These are phyloP conservation scores for Arctium lappa DNA, from an alignment of 129 eudicot species.

Conservation along the genomic window DNA sequence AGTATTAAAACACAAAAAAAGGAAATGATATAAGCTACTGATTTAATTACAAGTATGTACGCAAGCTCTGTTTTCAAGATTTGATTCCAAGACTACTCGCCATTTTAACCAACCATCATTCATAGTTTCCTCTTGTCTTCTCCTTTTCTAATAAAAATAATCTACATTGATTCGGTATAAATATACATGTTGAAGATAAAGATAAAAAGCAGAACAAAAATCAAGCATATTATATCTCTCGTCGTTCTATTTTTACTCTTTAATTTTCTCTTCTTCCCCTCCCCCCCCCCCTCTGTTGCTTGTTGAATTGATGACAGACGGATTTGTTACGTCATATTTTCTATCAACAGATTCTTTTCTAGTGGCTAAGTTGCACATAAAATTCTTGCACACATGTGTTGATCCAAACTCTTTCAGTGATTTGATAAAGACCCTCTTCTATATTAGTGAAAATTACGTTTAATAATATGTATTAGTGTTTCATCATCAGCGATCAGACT, in stretches of 20 bases:
- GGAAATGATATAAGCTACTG: neutral
- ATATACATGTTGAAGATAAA: neutral
- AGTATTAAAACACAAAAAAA: constrained; percentile 10
- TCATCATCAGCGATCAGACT: no score
- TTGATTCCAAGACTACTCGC: no score
- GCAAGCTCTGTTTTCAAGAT: neutral
- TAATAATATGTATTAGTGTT: no score
- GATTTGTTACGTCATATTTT: neutral
- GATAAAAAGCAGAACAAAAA: neutral
- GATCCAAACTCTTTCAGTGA: no score
- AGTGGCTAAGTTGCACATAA: no score
- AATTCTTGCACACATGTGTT: no score
- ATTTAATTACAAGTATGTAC: neutral
- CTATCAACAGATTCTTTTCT: no score
- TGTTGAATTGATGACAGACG: neutral
- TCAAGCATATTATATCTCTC: neutral
- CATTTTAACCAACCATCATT: neutral
- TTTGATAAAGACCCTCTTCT: no score
- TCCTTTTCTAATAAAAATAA: neutral
- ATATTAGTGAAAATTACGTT: no score
- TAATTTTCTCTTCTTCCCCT: neutral
- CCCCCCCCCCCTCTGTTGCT: neutral
- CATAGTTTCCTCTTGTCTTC: neutral
- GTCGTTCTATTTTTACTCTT: neutral
- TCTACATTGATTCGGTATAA: neutral